Evolutionary conservation across 352 stramenopile species (phyloP), one percentile per base, ranked within the genome.

Genomic region (Labyrinthula sp.): DNA sequence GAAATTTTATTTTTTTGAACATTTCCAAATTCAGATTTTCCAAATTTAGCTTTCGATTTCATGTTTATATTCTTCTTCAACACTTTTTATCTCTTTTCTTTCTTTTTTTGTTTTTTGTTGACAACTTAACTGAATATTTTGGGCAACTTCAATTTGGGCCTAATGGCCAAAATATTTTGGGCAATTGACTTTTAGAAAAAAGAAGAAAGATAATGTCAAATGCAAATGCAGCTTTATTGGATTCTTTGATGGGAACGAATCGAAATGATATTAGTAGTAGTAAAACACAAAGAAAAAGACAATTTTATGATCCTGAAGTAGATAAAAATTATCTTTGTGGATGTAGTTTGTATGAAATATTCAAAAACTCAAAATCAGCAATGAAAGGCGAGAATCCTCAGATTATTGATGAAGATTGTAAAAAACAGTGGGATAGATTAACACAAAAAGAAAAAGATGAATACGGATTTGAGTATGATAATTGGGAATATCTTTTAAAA

Each of bases 381-480:
- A 10, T 52, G 5, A n/a, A n/a, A n/a, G 34, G 43, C n/a, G 18
- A 30, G 8, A 50, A 52, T 2, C 34, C 34, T 0, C 30, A 50
- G 18, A 14, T 52, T n/a, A 9, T 28, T 3, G 43, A 52, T 35
- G 43, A 52, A 5, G 34, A 1, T 22, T 47, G 30, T 18, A 52
- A 52, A 28, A 15, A 9, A 12, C 21, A 15, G 20, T 52, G 35
- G 30, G 43, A 52, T 3, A 3, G 8, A 18, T 35, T 52, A 4
- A 30, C 20, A 14, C 31, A 52, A 3, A 15, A 52, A 5, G 43
- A 52, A 18, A 43, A 33, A 20, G 21, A 17, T 9, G 18, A 35
- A n/a, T 52, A 36, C 20, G 43, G 43, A 12, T 52, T 27, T 35
- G 43, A 52, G 23, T 31, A 52, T 15, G 43, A 52, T 12, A 52